Conservation (phyloP, 169 alveolate genomes). For the Plasmodium falciparum region DNA sequence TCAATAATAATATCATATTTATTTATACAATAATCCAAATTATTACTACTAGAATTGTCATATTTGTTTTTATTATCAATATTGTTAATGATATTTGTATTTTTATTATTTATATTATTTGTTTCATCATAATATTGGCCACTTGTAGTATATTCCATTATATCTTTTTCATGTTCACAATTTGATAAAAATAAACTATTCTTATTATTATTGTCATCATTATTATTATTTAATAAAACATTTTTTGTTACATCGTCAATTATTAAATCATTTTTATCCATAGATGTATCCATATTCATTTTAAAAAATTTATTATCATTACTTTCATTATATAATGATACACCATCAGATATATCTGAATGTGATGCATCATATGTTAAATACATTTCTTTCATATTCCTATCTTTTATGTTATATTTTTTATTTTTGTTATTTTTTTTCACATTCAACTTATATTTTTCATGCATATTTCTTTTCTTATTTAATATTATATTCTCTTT, state of each 20-base stretch:
- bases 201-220: too few relatives aligned
- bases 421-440: conserved; percentile 7
- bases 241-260: background rate
- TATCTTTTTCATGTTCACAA: too few relatives aligned
- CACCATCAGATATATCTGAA: background rate
- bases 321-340: background rate
- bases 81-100: background rate
- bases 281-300: conserved; percentile 1
- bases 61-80: background rate
- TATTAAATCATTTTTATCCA: background rate
- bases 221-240: background rate
- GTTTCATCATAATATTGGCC: background rate
- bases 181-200: too few relatives aligned
- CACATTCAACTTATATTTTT: background rate
- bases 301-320: background rate
- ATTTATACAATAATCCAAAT: background rate
- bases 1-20: conserved; percentile 15
- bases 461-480: conserved; percentile 20
- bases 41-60: background rate
- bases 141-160: too few relatives aligned
- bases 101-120: background rate
- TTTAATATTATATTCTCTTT: conserved; percentile 9
- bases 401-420: background rate
- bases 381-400: background rate
- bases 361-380: background rate